Evolutionary conservation across 208 protist species (phyloP).

Genomic region (Acanthamoeba healyi): DNA sequence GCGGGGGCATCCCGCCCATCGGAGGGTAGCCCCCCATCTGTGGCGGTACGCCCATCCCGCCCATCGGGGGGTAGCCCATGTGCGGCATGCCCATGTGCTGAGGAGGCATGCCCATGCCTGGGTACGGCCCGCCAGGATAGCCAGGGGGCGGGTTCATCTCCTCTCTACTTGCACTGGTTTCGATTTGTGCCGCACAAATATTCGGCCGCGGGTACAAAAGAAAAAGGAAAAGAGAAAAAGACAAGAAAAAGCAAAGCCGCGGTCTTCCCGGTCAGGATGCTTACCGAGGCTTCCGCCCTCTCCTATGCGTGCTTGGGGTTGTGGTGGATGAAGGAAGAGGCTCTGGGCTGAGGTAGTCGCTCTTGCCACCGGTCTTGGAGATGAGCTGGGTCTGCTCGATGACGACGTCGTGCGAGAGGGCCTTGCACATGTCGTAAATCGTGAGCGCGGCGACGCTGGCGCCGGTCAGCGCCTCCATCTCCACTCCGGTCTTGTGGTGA

Average conservation of each 20-base stretch:
- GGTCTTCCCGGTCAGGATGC: not conserved
- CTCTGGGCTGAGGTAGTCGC: conserved; percentile 65
- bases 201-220: too few species aligned
- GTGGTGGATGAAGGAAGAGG: not conserved
- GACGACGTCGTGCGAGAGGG: conserved; percentile 85
- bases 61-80: conserved; percentile 17
- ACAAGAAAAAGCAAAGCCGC: not conserved
- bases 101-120: not conserved
- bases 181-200: not conserved
- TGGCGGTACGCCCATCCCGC: not conserved
- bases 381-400: conserved; percentile 85
- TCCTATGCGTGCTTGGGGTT: not conserved
- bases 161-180: not conserved
- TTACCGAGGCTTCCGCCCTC: too few species aligned
- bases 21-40: not conserved
- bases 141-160: conserved; percentile 24
- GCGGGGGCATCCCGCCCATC: conserved; percentile 16
- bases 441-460: conserved; percentile 93
- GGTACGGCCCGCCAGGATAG: not conserved
- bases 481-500: conserved; percentile 92
- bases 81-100: not conserved
- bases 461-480: conserved; percentile 97
- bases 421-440: conserved; percentile 92
- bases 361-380: conserved; percentile 90
- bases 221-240: not conserved